Conservation (phyloP, 805 yeast genomes). For the Ogataea methylovora region DNA sequence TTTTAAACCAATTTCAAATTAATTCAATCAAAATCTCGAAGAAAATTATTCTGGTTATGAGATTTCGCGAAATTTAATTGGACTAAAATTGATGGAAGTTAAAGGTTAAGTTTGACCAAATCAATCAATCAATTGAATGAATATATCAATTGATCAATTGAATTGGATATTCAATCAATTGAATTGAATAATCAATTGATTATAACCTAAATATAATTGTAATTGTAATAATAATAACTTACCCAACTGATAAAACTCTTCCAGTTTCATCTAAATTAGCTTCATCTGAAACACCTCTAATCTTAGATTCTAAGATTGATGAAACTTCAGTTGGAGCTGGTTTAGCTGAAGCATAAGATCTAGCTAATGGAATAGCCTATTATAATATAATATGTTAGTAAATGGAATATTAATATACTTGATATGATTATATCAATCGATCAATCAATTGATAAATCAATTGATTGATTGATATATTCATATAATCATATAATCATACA, state of each 20-base stretch:
- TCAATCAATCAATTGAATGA: constrained; percentile 2
- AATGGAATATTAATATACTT: constrained; percentile 3
- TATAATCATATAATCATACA: neutral
- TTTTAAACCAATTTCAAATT: neutral
- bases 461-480: constrained; percentile 1
- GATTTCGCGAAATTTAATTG: constrained; percentile 19
- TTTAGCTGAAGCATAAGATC: constrained; percentile 92
- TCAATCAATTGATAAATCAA: constrained; percentile 3
- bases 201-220: neutral
- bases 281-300: constrained; percentile 98
- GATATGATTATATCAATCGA: neutral
- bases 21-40: constrained; percentile 1
- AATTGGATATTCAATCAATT: neutral
- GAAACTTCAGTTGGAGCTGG: constrained; percentile 99
- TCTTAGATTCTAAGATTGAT: constrained; percentile 97
- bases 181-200: neutral
- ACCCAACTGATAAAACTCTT: constrained; percentile 97
- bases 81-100: constrained; percentile 3
- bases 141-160: neutral
- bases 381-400: neutral
- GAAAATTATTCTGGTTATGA: constrained; percentile 20
- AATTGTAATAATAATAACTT: constrained; percentile 29
- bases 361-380: constrained; percentile 69
- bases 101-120: neutral
- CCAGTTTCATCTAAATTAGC: constrained; percentile 99